Percentiles rank a stretch among this genome's conserved stretches.
Conservation (phyloP, 495 filamentous ascomycete genomes). For the Lophiostoma macrostomum region DNA sequence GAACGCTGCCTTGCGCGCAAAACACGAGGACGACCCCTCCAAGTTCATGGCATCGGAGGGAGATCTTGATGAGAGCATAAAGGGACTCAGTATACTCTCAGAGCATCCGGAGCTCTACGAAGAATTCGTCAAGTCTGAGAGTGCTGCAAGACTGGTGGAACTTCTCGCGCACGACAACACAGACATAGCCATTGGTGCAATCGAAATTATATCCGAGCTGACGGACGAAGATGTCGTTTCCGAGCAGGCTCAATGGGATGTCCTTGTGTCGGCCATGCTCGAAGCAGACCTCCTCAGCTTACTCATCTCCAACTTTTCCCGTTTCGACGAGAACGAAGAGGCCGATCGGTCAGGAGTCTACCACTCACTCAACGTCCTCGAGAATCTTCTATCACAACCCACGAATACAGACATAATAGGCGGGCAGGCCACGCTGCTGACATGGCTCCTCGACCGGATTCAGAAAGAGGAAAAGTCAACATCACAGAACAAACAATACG, state of each 20-base stretch:
- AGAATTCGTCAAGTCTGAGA: slow-evolving; percentile 78
- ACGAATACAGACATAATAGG: slow-evolving; percentile 67
- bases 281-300: slow-evolving; percentile 81
- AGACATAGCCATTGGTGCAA: slow-evolving; percentile 88
- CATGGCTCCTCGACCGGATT: slow-evolving; percentile 74
- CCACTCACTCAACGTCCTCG: slow-evolving; percentile 75
- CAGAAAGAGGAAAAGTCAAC: slow-evolving; percentile 59
- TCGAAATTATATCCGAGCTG: slow-evolving; percentile 88
- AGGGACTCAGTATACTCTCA: slow-evolving; percentile 78
- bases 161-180: slow-evolving; percentile 93
- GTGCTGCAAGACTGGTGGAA: slow-evolving; percentile 69
- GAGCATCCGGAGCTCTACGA: slow-evolving; percentile 83
- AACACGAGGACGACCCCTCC: slow-evolving; percentile 77
- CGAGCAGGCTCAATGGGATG: slow-evolving; percentile 77
- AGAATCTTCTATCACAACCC: slow-evolving; percentile 76
- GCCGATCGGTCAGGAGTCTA: slow-evolving; percentile 82
- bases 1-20: slow-evolving; percentile 89
- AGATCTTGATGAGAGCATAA: slow-evolving; percentile 87
- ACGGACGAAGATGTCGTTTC: slow-evolving; percentile 92
- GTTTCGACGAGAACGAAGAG: slow-evolving; percentile 77
- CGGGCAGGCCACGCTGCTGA: slow-evolving; percentile 60
- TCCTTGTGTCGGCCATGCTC: slow-evolving; percentile 72
- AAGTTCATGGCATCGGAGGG: slow-evolving; percentile 88
- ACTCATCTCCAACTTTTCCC: slow-evolving; percentile 75
- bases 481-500: slow-evolving; percentile 92